A percentile compares a stretch with the other conserved stretches of the same genome.
These are phyloP conservation scores for Dinochytrium kinnereticum DNA, from an alignment of 371 early-diverging fungal genomes.

Conservation along the genomic window DNA sequence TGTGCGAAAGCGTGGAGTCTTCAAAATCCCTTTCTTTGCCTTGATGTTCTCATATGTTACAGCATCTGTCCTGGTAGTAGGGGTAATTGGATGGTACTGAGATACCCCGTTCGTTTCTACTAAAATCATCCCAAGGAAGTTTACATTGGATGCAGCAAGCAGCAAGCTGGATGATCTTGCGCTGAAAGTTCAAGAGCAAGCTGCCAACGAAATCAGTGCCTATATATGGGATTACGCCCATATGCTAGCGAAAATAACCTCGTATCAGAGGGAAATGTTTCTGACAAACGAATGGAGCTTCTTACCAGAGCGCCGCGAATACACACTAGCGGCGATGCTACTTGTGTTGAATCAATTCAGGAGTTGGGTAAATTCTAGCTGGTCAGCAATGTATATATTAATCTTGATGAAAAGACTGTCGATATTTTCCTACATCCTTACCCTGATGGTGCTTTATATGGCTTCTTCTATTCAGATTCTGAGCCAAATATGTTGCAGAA, in stretches of 20 bases:
- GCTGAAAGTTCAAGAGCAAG: constrained; percentile 6
- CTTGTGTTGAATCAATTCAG: constrained; percentile 13
- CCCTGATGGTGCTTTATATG: constrained; percentile 14
- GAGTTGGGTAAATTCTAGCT: background rate
- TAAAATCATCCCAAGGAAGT: constrained; percentile 7
- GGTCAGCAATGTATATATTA: background rate
- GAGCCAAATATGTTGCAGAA: background rate
- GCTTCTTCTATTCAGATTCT: background rate
- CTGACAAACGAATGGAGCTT: background rate
- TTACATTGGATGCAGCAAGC: constrained; percentile 12
- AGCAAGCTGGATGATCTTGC: constrained; percentile 9
- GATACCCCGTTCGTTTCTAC: background rate
- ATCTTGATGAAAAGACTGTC: constrained; percentile 2
- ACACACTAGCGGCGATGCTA: constrained; percentile 10
- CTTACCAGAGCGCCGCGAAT: constrained; percentile 2
- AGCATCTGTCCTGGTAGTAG: constrained; percentile 14
- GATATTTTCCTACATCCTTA: constrained; percentile 17
- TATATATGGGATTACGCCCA: background rate
- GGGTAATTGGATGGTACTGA: constrained; percentile 22
- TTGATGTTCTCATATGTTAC: constrained; percentile 22
- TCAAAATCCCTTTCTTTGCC: constrained; percentile 25
- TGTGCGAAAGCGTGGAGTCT: constrained; percentile 10
- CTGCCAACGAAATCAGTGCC: constrained; percentile 2
- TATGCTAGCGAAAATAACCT: constrained; percentile 3
- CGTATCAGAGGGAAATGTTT: constrained; percentile 16